These are phyloP conservation scores for Candida ortonii DNA, from an alignment of 805 yeast species.

Conservation along the genomic window DNA sequence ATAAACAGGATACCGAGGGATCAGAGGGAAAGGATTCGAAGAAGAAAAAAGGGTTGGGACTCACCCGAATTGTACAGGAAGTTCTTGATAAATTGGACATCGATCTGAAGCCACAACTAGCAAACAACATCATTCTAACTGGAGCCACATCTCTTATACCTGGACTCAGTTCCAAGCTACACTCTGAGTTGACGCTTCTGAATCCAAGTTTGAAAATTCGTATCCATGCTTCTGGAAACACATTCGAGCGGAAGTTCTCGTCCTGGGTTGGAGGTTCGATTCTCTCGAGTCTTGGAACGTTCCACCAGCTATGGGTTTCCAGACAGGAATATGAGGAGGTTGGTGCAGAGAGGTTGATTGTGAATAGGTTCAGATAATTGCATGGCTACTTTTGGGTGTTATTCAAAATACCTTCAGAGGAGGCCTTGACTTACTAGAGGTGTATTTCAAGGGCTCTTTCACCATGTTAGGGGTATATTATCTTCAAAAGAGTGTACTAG, in stretches of 20 bases:
- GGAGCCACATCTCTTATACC: conserved; percentile 83
- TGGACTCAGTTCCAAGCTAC: conserved; percentile 73
- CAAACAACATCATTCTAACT: conserved; percentile 83
- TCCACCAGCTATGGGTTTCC: conserved; percentile 94
- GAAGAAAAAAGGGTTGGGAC: conserved; percentile 29
- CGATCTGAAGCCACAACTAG: conserved; percentile 78
- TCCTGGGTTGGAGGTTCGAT: conserved; percentile 94
- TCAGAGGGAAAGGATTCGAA: conserved; percentile 2
- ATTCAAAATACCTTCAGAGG: no score
- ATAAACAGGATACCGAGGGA: conserved; percentile 26
- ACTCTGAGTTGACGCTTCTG: conserved; percentile 60
- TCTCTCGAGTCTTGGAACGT: conserved; percentile 82
- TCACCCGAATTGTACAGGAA: conserved; percentile 59
- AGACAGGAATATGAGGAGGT: conserved; percentile 83
- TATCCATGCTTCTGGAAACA: conserved; percentile 75
- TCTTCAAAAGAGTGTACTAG: no score
- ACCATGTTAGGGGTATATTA: no score
- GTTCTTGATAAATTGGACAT: conserved; percentile 65
- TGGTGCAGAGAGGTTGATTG: conserved; percentile 76
- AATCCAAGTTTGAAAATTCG: conserved; percentile 87
- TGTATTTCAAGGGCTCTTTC: no score
- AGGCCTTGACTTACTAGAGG: no score
- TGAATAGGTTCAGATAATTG: conserved; percentile 72
- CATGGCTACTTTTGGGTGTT: background rate
- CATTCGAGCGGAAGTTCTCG: conserved; percentile 73